phyloP scores from a whole-genome alignment of 2,329 filamentous ascomycete genomes.

The Botrytis tulipae region DNA sequence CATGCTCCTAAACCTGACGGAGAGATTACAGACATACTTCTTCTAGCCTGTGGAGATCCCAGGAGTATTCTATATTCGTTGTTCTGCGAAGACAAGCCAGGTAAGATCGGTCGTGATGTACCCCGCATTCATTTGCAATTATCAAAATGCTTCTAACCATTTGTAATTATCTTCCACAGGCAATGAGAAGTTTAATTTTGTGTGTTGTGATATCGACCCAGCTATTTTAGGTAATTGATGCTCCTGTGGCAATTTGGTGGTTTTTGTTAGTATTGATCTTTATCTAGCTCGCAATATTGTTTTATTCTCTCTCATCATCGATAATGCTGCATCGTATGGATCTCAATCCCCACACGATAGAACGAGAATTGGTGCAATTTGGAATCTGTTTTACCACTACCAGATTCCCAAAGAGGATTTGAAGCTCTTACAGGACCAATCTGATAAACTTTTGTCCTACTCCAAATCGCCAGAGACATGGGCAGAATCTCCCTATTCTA shows the following conservation, averaged over 20 bases:
- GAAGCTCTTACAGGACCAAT: neutral
- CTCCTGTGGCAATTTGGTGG: neutral
- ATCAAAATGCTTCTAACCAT: neutral
- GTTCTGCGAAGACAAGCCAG: slow-evolving; percentile 19
- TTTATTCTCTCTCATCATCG: neutral
- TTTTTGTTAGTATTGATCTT: neutral
- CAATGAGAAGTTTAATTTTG: neutral
- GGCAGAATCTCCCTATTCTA: neutral
- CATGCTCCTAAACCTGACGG: neutral
- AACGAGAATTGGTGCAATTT: neutral
- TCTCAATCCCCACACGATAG: neutral
- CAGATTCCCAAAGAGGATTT: neutral
- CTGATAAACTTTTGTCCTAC: neutral
- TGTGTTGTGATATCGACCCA: slow-evolving; percentile 3
- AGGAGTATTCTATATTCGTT: slow-evolving; percentile 19
- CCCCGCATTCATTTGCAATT: neutral
- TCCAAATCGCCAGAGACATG: slow-evolving; percentile 3
- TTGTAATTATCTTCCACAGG: neutral
- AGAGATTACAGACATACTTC: slow-evolving; percentile 1
- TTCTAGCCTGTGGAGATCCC: slow-evolving; percentile 19
- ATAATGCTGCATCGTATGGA: neutral
- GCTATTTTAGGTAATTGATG: neutral
- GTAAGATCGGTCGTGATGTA: neutral
- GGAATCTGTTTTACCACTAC: neutral
- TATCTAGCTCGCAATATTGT: neutral